Percentiles rank a stretch among this genome's conserved stretches.
Conservation (phyloP, 352 stramenopile species). For the Aphanomyces euteiches region DNA sequence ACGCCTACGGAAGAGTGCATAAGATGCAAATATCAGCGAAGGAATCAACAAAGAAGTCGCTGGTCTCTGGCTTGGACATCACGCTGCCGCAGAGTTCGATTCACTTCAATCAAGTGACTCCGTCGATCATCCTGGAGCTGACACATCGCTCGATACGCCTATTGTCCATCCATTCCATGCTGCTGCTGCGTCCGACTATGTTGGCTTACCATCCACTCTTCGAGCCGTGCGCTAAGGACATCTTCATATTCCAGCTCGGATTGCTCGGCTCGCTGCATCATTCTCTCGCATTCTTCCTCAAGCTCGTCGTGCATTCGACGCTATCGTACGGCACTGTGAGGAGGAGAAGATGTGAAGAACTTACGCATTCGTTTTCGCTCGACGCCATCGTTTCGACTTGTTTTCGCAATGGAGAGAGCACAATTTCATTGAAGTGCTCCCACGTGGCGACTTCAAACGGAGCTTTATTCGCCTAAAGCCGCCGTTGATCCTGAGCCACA, state of each 20-base stretch:
- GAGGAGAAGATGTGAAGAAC: not conserved
- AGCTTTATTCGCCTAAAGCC: slow-evolving; percentile 8
- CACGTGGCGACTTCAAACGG: slow-evolving; percentile 24
- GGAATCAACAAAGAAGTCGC: too few species aligned
- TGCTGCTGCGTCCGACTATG: not conserved
- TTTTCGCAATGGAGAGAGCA: slow-evolving; percentile 5
- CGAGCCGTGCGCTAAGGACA: slow-evolving; percentile 1
- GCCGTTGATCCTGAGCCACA: not conserved
- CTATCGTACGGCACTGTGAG: not conserved
- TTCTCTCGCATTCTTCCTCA: not conserved
- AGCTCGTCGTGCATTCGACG: not conserved
- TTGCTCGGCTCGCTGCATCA: not conserved
- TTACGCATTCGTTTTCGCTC: slow-evolving; percentile 12
- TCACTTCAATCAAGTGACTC: not conserved
- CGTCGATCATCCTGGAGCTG: slow-evolving; percentile 6
- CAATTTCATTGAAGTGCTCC: not conserved
- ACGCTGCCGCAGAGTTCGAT: slow-evolving; percentile 8
- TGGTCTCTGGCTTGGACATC: not conserved
- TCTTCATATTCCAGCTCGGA: slow-evolving; percentile 12
- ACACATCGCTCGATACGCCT: slow-evolving; percentile 7
- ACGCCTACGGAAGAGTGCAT: not conserved
- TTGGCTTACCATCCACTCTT: slow-evolving; percentile 22
- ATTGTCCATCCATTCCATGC: not conserved
- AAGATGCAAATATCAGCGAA: not conserved
- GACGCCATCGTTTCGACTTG: slow-evolving; percentile 5